Evolutionary conservation across 208 protist species (phyloP), one percentile per base, ranked within the genome.

Genomic region (Acanthamoeba culbertsoni): DNA sequence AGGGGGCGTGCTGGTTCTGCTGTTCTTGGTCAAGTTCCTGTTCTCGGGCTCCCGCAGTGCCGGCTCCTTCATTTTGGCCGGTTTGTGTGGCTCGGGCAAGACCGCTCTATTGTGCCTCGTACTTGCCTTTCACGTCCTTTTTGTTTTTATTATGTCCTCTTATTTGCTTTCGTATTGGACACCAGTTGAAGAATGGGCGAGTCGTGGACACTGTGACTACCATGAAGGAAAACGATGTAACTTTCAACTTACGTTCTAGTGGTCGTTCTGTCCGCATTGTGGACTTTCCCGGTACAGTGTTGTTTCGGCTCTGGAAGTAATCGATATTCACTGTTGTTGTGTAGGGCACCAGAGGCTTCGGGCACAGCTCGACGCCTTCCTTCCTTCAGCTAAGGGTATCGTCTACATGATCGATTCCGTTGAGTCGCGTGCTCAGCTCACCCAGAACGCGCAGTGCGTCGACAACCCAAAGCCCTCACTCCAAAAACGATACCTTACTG

Each of bases 161-260:
- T 20, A 35, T 28, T 35, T 0, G n/a, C 23, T 33, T 2, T 90
- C 37, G 18, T 18, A 20, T 4, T 45, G 6, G 35, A 26, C 28
- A 20, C n/a, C 18, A 90, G 82, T 45, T 90, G 82, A 63, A 65
- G 31, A 35, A 68, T 18, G 82, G 82, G 35, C 20, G 55, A 33
- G 53, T 90, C 3, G 33, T 68, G 82, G 82, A 90, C 16, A 90
- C 82, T 20, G 53, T 71, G 14, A 90, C 82, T 26, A 48, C 45
- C 1, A 90, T 90, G 82, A 90, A 90, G 26, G 82, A 90, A 53
- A 90, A 90, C 82, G 82, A 90, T n/a, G 55, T 59, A 45, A 90
- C 31, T 4, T 68, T 68, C 55, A 68, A 59, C 23, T 26, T 90
- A 53, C 82, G 23, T 53, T 90, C 82, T 45, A 90, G n/a, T 28